Conservation (phyloP, 1,284 basidiomycete genomes). For the Prillingera fragicola region DNA sequence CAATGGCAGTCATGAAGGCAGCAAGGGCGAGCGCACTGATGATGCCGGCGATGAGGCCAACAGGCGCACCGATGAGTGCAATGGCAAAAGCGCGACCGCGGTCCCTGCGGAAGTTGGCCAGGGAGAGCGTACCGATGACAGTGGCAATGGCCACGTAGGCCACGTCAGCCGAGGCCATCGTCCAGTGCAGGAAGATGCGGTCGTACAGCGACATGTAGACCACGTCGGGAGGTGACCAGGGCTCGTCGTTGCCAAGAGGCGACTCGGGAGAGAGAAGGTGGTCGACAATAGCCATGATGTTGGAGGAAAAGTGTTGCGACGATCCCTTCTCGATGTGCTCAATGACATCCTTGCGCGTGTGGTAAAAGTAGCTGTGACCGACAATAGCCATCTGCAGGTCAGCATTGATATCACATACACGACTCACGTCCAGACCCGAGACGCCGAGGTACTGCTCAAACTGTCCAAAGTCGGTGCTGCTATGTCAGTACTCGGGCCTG, state of each 20-base stretch:
- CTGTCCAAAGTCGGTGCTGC: conserved; percentile 85
- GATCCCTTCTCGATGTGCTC: conserved; percentile 35
- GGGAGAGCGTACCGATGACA: conserved; percentile 49
- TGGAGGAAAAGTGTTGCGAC: conserved; percentile 82
- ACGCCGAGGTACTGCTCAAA: conserved; percentile 87
- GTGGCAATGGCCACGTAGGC: conserved; percentile 56
- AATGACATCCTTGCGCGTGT: conserved; percentile 62
- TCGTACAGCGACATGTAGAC: conserved; percentile 73
- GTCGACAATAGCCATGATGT: conserved; percentile 73
- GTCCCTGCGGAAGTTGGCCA: conserved; percentile 36
- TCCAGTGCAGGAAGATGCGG: conserved; percentile 62
- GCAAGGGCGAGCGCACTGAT: conserved; percentile 68
- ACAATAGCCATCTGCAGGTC: conserved; percentile 76
- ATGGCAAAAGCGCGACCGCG: conserved; percentile 45
- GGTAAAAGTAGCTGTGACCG: conserved; percentile 82
- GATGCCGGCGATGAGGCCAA: conserved; percentile 50
- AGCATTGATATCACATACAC: not conserved
- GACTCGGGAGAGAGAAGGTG: conserved; percentile 58
- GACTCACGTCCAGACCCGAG: conserved; percentile 71
- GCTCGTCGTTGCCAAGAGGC: conserved; percentile 28
- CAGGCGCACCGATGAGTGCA: conserved; percentile 55
- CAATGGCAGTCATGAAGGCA: conserved; percentile 62
- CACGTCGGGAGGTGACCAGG: conserved; percentile 41
- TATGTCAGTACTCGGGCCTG: not conserved
- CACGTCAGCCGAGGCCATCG: conserved; percentile 64